Conservation (phyloP, 73 alveolate genomes). For the Paramecium tetraurelia region DNA sequence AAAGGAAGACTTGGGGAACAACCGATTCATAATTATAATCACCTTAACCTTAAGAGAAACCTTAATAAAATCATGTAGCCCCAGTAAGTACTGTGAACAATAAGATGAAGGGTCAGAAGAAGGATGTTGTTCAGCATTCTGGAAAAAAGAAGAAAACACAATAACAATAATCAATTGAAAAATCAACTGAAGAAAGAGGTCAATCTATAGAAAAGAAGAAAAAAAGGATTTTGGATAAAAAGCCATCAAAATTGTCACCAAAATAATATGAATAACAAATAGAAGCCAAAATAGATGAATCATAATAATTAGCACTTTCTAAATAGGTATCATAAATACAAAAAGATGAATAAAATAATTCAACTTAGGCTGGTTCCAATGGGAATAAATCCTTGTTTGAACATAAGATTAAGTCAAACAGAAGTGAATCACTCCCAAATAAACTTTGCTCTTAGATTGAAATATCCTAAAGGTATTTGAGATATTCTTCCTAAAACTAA, state of each 20-base stretch:
- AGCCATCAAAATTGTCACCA: neutral
- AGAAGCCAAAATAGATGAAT: neutral
- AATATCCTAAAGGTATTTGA: neutral
- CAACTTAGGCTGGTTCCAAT: neutral
- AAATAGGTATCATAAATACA: neutral
- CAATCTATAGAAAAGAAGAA: neutral
- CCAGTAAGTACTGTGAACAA: neutral
- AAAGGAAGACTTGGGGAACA: neutral
- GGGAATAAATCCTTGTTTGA: neutral
- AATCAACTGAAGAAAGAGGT: neutral
- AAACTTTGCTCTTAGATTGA: neutral
- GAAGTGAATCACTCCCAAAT: slow-evolving; percentile 30
- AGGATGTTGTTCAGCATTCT: neutral
- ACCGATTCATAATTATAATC: neutral
- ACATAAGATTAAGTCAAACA: neutral
- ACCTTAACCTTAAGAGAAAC: neutral
- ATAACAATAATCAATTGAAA: neutral
- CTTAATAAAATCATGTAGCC: neutral
- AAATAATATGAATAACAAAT: neutral
- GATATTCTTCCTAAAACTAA: neutral
- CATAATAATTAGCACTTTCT: neutral
- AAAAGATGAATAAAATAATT: neutral
- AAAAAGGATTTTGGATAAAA: neutral
- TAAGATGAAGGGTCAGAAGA: neutral
- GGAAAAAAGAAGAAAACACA: neutral